These are phyloP conservation scores for Citrullus mucosospermus DNA, from an alignment of 306 rosid genomes.

Conservation along the genomic window DNA sequence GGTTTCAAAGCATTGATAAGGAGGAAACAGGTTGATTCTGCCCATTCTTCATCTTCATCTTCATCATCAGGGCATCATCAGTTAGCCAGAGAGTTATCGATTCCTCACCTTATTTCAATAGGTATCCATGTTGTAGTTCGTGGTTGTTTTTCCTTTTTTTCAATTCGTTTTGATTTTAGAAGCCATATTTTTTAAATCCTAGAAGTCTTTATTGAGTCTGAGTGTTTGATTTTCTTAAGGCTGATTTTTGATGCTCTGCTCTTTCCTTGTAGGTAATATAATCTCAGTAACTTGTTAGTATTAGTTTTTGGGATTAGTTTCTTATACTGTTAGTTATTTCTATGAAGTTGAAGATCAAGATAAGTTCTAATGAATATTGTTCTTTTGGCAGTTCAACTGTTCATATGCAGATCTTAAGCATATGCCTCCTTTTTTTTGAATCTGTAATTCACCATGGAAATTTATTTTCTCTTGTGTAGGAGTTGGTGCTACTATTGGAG, in stretches of 20 bases:
- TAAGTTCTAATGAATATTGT: background rate
- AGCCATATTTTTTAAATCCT: background rate
- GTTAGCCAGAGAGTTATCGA: constrained; percentile 71
- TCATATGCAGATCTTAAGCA: background rate
- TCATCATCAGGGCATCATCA: constrained; percentile 21
- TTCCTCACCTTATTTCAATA: constrained; percentile 62
- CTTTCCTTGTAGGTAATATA: background rate
- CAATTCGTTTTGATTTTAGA: background rate
- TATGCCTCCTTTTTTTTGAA: background rate
- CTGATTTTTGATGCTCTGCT: background rate
- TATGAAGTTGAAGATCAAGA: background rate
- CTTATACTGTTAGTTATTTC: background rate
- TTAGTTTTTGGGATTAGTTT: background rate
- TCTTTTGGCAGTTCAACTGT: background rate
- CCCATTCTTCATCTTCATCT: constrained; percentile 4
- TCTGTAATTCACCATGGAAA: background rate
- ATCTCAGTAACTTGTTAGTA: background rate
- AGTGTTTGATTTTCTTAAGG: background rate
- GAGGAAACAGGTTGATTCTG: constrained; percentile 72
- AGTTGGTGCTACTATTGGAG: constrained; percentile 93
- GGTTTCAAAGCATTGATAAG: constrained; percentile 42
- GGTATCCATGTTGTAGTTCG: constrained; percentile 24
- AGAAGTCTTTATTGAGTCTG: background rate
- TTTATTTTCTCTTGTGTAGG: constrained; percentile 27
- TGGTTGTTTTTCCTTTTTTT: background rate